Evolutionary conservation across 345 rosid genomes (phyloP), one percentile per base, ranked within the genome.

Genomic region (Corymbia maculata): DNA sequence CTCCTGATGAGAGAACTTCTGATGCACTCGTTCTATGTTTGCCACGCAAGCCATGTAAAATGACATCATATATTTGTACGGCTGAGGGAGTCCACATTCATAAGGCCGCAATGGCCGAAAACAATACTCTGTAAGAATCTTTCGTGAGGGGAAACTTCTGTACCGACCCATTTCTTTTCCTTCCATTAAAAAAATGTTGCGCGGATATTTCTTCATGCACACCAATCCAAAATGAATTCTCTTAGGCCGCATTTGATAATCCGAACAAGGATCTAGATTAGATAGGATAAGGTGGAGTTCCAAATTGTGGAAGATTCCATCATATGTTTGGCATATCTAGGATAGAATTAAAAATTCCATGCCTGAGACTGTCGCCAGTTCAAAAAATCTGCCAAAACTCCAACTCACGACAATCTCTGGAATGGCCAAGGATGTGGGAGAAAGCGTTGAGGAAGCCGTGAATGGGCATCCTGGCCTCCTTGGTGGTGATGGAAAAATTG

Each of bases 371-470:
- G 99, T 95, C 36, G 92, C 92, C 11, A 75, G 91, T 96, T 96
- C 68, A 96, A 32, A 92, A 96, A 91, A 90, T 97, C 98, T 61
- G 91, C 94, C 87, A 97, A 88, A 68, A 96, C 94, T 45, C 85
- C 87, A 1, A 93, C 89, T 82, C 97, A 97, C 1, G 93, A 93
- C 8, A 91, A 92, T 70, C 89, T 95, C 51, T 91, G 86, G 85
- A 95, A 94, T 92, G 94, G 47, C 96, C 91, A 75, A 96, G 95
- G 45, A 92, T 93, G 93, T 96, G 98, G 66, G 98, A 94, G 53
- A 97, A 86, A 53, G 99, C 98, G 91, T 95, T 98, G 82, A 94
- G 96, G 84, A 96, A 91, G 64, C 99, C 97, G 84, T 93, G 95
- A 22, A 98, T 93, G 85, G 98, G 94, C 95, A 96, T 95, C 68